A percentile compares a stretch with the other conserved stretches of the same genome.
Evolutionary conservation across 148 eudicot genomes (phyloP).

Genomic region (Simmondsia chinensis): DNA sequence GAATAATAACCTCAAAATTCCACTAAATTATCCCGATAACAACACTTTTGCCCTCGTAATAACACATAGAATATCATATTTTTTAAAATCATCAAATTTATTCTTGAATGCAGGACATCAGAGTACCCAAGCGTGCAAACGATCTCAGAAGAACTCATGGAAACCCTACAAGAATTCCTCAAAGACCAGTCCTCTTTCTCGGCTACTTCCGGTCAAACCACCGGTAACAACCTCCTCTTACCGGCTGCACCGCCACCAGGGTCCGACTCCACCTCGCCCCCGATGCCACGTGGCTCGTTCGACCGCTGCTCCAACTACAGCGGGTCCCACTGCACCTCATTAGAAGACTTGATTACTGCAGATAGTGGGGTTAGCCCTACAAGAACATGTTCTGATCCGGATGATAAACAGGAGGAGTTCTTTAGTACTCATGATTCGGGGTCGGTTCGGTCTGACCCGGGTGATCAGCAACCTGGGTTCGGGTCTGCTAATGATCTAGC

Average conservation of each 20-base stretch:
- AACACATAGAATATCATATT: too few species aligned
- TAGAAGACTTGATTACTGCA: conserved; percentile 52
- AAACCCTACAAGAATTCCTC: conserved; percentile 59
- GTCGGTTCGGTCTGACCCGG: conserved; percentile 41
- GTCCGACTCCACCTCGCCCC: conserved; percentile 11
- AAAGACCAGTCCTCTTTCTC: conserved; percentile 68
- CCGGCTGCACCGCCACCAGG: conserved; percentile 11
- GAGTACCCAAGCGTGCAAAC: conserved; percentile 65
- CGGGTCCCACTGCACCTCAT: conserved; percentile 27
- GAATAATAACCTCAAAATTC: too few species aligned
- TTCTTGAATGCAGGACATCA: too few species aligned
- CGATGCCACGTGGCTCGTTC: conserved; percentile 4
- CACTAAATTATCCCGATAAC: too few species aligned
- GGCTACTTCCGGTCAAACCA: conserved; percentile 5
- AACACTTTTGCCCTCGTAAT: too few species aligned
- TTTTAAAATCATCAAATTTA: too few species aligned
- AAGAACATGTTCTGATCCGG: conserved; percentile 40
- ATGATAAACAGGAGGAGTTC: conserved; percentile 22
- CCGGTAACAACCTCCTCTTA: conserved; percentile 11
- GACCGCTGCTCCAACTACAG: conserved; percentile 13
- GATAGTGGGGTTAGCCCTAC: conserved; percentile 44
- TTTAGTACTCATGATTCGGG: conserved; percentile 21
- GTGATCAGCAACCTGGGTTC: conserved; percentile 22
- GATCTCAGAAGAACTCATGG: conserved; percentile 50
- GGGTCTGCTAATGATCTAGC: conserved; percentile 10